A percentile compares a stretch with the other conserved stretches of the same genome.
Conservation (phyloP, 1,284 basidiomycete genomes). For the Irpex sp. region DNA sequence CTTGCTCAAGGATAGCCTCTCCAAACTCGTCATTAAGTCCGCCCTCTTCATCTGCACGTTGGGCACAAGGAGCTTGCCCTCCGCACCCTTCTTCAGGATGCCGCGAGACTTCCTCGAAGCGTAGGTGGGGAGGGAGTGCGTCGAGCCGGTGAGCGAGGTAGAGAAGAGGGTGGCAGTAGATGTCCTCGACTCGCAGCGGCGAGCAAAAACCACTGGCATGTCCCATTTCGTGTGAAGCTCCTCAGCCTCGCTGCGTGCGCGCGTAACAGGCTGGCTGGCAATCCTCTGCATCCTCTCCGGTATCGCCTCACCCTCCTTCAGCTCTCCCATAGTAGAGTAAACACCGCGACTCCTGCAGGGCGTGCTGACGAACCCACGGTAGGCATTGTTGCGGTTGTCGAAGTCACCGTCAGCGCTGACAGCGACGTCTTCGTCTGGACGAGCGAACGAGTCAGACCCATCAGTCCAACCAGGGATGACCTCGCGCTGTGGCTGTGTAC, state of each 20-base stretch:
- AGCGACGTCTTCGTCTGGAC: slow-evolving; percentile 23
- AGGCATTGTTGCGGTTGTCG: slow-evolving; percentile 24
- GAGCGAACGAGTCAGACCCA: slow-evolving; percentile 41
- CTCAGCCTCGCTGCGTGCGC: slow-evolving; percentile 27
- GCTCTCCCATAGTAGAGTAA: slow-evolving; percentile 38
- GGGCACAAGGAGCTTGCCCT: slow-evolving; percentile 63
- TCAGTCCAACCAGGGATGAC: slow-evolving; percentile 66
- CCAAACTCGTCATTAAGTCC: slow-evolving; percentile 21
- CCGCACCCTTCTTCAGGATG: slow-evolving; percentile 48
- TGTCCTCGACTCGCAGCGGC: slow-evolving; percentile 39
- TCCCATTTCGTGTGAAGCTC: slow-evolving; percentile 51
- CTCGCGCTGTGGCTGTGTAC: too few species aligned
- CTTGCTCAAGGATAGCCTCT: slow-evolving; percentile 20
- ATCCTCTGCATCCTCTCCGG: too few species aligned
- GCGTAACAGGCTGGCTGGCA: too few species aligned
- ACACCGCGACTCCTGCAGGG: slow-evolving; percentile 44
- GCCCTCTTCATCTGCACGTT: slow-evolving; percentile 44
- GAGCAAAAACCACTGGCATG: slow-evolving; percentile 44
- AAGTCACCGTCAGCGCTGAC: slow-evolving; percentile 29
- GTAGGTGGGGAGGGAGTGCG: too few species aligned
- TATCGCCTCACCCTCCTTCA: too few species aligned
- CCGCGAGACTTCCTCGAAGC: slow-evolving; percentile 7
- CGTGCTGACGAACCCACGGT: slow-evolving; percentile 39
- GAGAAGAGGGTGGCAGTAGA: too few species aligned
- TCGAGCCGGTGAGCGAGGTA: too few species aligned